These are phyloP conservation scores for Backusella psychrophila DNA, from an alignment of 192 early-diverging fungal genomes.

Conservation along the genomic window DNA sequence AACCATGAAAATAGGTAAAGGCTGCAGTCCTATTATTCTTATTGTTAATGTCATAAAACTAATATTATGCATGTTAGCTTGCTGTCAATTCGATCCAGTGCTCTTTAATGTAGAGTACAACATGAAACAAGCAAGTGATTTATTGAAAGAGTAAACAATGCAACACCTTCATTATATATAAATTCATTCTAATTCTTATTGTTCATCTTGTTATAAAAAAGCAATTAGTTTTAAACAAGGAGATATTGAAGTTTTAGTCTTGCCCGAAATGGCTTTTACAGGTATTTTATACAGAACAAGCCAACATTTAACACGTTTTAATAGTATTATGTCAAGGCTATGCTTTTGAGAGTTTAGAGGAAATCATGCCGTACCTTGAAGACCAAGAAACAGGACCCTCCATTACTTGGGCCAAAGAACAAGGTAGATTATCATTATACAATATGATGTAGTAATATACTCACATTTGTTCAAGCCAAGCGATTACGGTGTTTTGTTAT, in stretches of 20 bases:
- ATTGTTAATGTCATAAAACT: background rate
- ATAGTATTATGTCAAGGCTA: constrained; percentile 50
- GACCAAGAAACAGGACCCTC: constrained; percentile 52
- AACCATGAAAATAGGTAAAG: background rate
- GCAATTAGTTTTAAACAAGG: constrained; percentile 42
- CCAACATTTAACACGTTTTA: no score
- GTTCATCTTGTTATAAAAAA: background rate
- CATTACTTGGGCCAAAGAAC: constrained; percentile 58
- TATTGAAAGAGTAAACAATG: constrained; percentile 26
- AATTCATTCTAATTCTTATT: background rate
- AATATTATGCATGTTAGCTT: constrained; percentile 15
- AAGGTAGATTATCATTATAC: constrained; percentile 39
- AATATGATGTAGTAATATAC: no score
- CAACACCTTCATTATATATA: background rate
- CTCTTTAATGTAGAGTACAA: constrained; percentile 34
- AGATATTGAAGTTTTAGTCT: constrained; percentile 65
- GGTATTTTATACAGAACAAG: constrained; percentile 35
- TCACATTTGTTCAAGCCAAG: constrained; percentile 31
- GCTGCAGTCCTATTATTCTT: background rate
- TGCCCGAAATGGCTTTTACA: constrained; percentile 80
- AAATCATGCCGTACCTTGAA: constrained; percentile 61
- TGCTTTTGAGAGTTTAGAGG: constrained; percentile 52
- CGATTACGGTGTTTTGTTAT: constrained; percentile 55
- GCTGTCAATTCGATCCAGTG: constrained; percentile 50
- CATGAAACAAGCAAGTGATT: constrained; percentile 29